Percentiles rank a stretch among this genome's conserved stretches.
Conservation (phyloP, 2,329 filamentous ascomycete genomes). For the Malbranchea cinnamomea region DNA sequence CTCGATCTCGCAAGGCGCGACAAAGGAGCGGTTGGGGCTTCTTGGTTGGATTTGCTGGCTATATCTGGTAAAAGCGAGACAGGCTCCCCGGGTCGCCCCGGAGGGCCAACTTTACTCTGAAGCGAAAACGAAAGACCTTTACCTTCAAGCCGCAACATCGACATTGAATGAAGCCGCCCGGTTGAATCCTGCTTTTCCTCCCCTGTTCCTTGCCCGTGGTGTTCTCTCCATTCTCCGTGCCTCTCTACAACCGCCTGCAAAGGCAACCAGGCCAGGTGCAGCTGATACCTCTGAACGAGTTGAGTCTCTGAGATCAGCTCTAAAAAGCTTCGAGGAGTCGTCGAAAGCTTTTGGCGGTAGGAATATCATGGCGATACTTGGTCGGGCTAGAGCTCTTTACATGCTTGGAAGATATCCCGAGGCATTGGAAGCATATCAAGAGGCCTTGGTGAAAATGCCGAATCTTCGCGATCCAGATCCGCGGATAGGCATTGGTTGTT, state of each 20-base stretch:
- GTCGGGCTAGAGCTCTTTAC: conserved; percentile 73
- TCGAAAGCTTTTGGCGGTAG: conserved; percentile 67
- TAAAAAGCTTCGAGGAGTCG: conserved; percentile 92
- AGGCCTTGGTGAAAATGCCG: conserved; percentile 71
- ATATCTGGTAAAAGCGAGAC: conserved; percentile 75
- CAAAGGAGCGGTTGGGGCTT: conserved; percentile 73
- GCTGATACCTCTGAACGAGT: conserved; percentile 55
- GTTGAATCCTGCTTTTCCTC: conserved; percentile 82
- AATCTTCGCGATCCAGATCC: conserved; percentile 85
- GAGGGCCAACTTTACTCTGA: conserved; percentile 54
- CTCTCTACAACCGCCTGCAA: conserved; percentile 64
- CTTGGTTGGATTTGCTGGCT: conserved; percentile 80
- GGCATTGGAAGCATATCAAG: conserved; percentile 72
- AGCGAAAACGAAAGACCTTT: conserved; percentile 82
- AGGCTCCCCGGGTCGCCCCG: conserved; percentile 53
- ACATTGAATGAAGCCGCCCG: conserved; percentile 91
- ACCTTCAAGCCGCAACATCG: conserved; percentile 75
- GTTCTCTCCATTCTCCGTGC: conserved; percentile 79
- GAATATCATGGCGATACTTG: conserved; percentile 86
- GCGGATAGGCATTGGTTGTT: conserved; percentile 88
- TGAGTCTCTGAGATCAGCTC: conserved; percentile 67
- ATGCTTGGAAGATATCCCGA: conserved; percentile 77
- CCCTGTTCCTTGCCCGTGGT: conserved; percentile 79
- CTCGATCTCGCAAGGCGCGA: conserved; percentile 52
- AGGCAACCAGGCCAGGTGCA: conserved; percentile 44